Evolutionary conservation across 2,329 filamentous ascomycete species (phyloP), one percentile per base, ranked within the genome.

Genomic region (Dactylella cylindrospora): DNA sequence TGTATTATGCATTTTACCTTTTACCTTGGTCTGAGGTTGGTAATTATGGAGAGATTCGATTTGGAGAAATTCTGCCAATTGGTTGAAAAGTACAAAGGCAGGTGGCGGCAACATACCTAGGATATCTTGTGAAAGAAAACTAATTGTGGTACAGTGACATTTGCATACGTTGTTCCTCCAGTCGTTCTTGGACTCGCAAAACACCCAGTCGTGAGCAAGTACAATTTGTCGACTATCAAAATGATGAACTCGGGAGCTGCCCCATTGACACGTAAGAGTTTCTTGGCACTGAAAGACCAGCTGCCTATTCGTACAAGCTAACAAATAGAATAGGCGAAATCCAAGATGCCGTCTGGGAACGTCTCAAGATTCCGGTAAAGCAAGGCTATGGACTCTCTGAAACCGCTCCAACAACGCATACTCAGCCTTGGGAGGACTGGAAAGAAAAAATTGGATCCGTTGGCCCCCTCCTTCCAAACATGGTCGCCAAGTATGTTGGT

Each of bases 341-440:
- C 1, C 86, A 91, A 1, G 82, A 89, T 51, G 80, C 82, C 6
- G 81, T 93, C 2, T 87, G 88, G 76, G 73, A 80, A 15, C 82
- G 90, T 5, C 81, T 93, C 57, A 83, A 83, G 45, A 78, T 94
- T 15, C 84, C 85, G 1, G 83, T 95, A 62, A 96, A 95, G 77
- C 91, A 97, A 74, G 90, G 88, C 13, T 97, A 95, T 70, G 91
- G 91, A 0, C 78, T 97, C 3, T 89, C 84, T 3, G 91, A 97
- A 75, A 94, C 89, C 10, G 84, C 84, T 20, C 90, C 90, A 0
- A 85, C 83, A 1, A 87, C 88, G 0, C 84, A 89, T 67, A 81
- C 82, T 7, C 88, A 90, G 73, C 75, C 79, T 5, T 84, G 87
- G 77, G 80, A 82, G 28, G 84, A 88, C 67, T 96, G 90, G 88